Evolutionary conservation across 345 rosid genomes (phyloP), one percentile per base, ranked within the genome.

Genomic region (Dimocarpus longan): DNA sequence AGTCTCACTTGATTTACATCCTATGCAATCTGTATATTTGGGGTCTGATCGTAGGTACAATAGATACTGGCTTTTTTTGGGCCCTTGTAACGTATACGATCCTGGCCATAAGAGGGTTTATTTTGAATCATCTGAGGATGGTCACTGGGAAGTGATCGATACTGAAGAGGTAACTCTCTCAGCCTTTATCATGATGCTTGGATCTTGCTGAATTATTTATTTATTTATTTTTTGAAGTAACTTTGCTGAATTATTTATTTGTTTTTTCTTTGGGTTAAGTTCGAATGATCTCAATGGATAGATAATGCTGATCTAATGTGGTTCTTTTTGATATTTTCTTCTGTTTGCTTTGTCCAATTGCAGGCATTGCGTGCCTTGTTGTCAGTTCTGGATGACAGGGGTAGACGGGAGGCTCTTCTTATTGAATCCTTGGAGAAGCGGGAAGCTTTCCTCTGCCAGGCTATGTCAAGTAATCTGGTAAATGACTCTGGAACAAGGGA

Each of bases 41-140:
- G 99, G 99, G 44, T 93, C 98, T 82, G 99, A 96, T 85, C 95
- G 99, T 76, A 87, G 99, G 82, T 93, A 91, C 87, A 96, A 94
- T 77, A 88, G 97, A 77, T 96, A 93, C 84, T 96, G 99, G 99
- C 97, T 96, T 85, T 94, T 96, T 89, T 87, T 96, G 90, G 98
- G 98, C 73, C 97, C 99, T 8, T 96, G 99, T 87, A 86, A 85
- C 81, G 78, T 81, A 74, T 77, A 66, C 87, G 99, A 94, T 81
- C 94, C 98, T 37, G 99, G 99, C 62, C 99, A 96, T 85, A 94
- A 83, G 87, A 91, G 97, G 83, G 88, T 96, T 78, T 96, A 93
- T 83, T 91, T 94, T 82, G 99, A 96, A 86, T 96, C 99, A 76
- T 94, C 98, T 76, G 98, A 96, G 87, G 97, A 94, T 87, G 98